phyloP scores from a whole-genome alignment of 305 asterid genomes.

The Striga hermonthica region DNA sequence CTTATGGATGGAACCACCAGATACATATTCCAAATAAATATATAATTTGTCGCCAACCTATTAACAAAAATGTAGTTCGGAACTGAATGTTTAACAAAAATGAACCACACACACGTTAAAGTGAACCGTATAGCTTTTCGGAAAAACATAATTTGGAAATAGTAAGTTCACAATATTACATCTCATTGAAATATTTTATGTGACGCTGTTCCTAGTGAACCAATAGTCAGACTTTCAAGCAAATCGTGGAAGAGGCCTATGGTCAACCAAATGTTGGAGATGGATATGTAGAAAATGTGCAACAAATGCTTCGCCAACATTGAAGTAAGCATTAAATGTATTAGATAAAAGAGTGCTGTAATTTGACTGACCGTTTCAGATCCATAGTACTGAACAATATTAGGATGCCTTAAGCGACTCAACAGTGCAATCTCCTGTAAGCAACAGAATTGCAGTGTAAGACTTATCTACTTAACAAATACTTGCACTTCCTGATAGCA shows the following conservation, averaged over 20 bases:
- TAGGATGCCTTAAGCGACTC: conserved; percentile 91
- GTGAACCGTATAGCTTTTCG: conserved; percentile 16
- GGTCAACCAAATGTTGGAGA: conserved; percentile 23
- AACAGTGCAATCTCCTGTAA: conserved; percentile 79
- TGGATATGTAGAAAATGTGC: conserved; percentile 17
- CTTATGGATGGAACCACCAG: conserved; percentile 96
- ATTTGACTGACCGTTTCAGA: conserved; percentile 73
- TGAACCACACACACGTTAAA: background rate
- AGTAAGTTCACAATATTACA: conserved; percentile 19
- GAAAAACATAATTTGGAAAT: conserved; percentile 9
- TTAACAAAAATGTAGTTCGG: conserved; percentile 33
- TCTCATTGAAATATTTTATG: background rate
- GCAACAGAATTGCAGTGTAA: conserved; percentile 29
- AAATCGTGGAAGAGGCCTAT: conserved; percentile 26
- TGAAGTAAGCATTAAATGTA: background rate
- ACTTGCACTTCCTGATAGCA: conserved; percentile 18
- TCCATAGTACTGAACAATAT: conserved; percentile 93
- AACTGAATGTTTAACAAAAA: conserved; percentile 25
- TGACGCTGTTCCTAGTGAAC: conserved; percentile 16
- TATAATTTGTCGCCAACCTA: conserved; percentile 87
- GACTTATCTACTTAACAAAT: conserved; percentile 22
- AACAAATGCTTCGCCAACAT: conserved; percentile 7
- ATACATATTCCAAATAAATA: conserved; percentile 88
- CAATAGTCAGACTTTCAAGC: conserved; percentile 28
- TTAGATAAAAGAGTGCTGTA: conserved; percentile 1